Evolutionary conservation across 2,329 filamentous ascomycete genomes (phyloP).

Genomic region (Diaporthe aspalathi): DNA sequence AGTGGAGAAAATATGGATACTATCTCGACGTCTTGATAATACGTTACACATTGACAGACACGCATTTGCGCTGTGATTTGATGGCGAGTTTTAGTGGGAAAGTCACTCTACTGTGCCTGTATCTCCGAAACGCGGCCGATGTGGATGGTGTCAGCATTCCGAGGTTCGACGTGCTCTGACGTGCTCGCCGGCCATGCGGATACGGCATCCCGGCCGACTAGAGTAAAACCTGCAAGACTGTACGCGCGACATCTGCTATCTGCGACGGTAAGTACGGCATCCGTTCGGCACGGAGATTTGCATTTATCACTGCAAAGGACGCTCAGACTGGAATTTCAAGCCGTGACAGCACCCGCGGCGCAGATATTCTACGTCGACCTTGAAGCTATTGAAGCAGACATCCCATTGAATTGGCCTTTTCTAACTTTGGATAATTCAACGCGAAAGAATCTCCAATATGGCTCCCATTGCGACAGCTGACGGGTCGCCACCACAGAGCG

Average conservation of each 20-base stretch:
- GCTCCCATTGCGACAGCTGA: neutral
- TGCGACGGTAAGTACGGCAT: neutral
- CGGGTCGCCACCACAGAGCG: neutral
- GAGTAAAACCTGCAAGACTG: neutral
- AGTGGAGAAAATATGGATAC: neutral
- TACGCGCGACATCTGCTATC: neutral
- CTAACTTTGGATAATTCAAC: neutral
- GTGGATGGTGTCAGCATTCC: conserved; percentile 36
- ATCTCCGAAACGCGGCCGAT: conserved; percentile 20
- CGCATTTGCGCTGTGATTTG: neutral
- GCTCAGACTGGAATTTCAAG: neutral
- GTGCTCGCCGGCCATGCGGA: conserved; percentile 31
- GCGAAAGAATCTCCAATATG: neutral
- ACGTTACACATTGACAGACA: neutral
- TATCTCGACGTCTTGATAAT: neutral
- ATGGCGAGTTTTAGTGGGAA: neutral
- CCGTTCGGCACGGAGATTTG: neutral
- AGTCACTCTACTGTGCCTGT: neutral
- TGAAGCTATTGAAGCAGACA: neutral
- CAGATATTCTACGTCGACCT: neutral
- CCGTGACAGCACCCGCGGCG: neutral
- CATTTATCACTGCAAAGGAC: neutral
- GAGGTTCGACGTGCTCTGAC: conserved; percentile 39
- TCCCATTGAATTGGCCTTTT: neutral
- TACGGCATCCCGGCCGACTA: neutral